Percentiles rank a stretch among this genome's conserved stretches.
These are phyloP conservation scores for Pythium phragmitis DNA, from an alignment of 352 stramenopile species.

Conservation along the genomic window DNA sequence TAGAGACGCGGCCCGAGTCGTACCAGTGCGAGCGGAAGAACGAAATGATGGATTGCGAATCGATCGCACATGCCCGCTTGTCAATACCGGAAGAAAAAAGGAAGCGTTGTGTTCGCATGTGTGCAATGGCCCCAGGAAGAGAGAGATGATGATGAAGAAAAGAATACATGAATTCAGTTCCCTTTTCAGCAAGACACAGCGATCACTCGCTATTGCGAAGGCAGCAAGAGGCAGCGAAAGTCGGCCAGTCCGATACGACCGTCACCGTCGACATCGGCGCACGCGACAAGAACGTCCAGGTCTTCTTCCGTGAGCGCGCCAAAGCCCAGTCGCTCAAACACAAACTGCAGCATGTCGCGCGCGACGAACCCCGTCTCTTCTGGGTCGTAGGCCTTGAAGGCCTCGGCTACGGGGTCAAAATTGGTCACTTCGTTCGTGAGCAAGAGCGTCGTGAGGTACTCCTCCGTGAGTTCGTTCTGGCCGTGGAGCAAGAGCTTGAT, in stretches of 20 bases:
- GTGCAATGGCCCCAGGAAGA: slow-evolving; percentile 6
- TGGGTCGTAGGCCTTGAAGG: slow-evolving; percentile 89
- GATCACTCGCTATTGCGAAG: neutral
- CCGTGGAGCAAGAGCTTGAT: slow-evolving; percentile 85
- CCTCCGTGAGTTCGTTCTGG: slow-evolving; percentile 65
- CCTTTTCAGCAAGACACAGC: too few relatives aligned
- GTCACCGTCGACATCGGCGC: slow-evolving; percentile 82
- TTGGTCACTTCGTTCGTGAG: slow-evolving; percentile 88
- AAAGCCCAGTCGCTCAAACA: slow-evolving; percentile 84
- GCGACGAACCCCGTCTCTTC: slow-evolving; percentile 84
- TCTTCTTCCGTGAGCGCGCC: slow-evolving; percentile 84
- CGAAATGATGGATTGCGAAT: slow-evolving; percentile 25
- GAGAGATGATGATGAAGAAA: neutral
- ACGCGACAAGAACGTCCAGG: slow-evolving; percentile 80
- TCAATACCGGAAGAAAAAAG: neutral
- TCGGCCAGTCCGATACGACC: slow-evolving; percentile 76
- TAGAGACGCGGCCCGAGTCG: neutral
- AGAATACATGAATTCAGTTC: too few relatives aligned
- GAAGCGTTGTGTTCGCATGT: slow-evolving; percentile 16
- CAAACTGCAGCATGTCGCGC: slow-evolving; percentile 73
- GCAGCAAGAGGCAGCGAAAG: slow-evolving; percentile 77
- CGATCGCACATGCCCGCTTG: slow-evolving; percentile 22
- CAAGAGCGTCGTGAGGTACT: slow-evolving; percentile 78
- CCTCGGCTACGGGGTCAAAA: slow-evolving; percentile 88
- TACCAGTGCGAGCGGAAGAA: neutral